Evolutionary conservation across 1,139 yeast species (phyloP).

Genomic region (Diutina neorugosa): DNA sequence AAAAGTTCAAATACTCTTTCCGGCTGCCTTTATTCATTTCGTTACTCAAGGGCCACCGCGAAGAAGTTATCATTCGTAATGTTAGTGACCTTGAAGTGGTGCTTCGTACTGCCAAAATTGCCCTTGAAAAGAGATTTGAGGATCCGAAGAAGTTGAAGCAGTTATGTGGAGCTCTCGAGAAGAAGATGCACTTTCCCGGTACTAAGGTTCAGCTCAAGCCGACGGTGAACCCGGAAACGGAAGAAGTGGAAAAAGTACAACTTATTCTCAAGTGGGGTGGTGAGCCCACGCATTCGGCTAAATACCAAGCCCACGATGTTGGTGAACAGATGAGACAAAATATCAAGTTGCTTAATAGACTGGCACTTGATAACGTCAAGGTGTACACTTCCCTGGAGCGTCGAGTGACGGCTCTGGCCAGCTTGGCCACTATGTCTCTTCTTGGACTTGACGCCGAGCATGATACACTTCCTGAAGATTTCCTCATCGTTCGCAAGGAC

Average conservation of each 20-base stretch:
- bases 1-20: constrained; percentile 92
- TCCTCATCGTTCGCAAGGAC: constrained; percentile 77
- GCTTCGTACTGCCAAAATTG: constrained; percentile 70
- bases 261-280: constrained; percentile 98
- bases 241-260: constrained; percentile 89
- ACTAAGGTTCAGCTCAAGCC: constrained; percentile 96
- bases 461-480: constrained; percentile 51
- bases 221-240: constrained; percentile 47
- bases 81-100: constrained; percentile 80
- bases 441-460: constrained; percentile 44
- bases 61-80: constrained; percentile 89
- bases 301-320: constrained; percentile 85
- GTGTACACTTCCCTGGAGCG: constrained; percentile 91
- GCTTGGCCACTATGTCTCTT: constrained; percentile 73
- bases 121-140: constrained; percentile 68
- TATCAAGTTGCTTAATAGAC: constrained; percentile 71
- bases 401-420: constrained; percentile 88
- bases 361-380: constrained; percentile 72
- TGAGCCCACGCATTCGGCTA: constrained; percentile 96
- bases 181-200: constrained; percentile 86
- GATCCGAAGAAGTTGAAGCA: constrained; percentile 67
- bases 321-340: constrained; percentile 96
- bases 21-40: constrained; percentile 79
- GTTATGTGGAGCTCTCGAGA: constrained; percentile 72
- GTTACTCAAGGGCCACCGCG: constrained; percentile 83